Base-by-base conservation (phyloP, 176 grass and related monocot genomes). In the Dendrocalamus sinicus region DNA sequence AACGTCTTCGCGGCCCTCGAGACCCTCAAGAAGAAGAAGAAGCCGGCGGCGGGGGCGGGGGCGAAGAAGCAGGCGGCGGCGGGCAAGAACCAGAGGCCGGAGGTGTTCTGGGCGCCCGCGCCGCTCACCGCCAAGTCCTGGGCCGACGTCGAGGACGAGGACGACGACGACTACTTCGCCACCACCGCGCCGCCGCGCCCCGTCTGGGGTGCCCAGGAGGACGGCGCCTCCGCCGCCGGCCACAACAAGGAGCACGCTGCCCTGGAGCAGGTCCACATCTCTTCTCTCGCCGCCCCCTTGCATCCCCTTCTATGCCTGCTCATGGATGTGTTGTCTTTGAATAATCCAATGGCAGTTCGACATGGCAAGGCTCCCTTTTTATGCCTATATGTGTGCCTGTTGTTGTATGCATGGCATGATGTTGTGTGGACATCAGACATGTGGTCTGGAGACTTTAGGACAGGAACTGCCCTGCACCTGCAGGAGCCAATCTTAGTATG, bases 21-120 rank as follows among this genome's bases (percentile, higher is more conserved):
- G 57, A 91, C 91, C 7, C 93, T 95, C 35, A 98, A 98, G 91
- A 98, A 95, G 96, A 98, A 98, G 89, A 98, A 95, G 93, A 98
- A 93, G 80, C 66, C 6, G 6, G 73, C 20, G 51, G 28, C n/a
- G 60, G 61, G 41, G 84, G 19, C 66, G 61, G 61, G 43, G 84
- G 23, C 66, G 26, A 77, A 82, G 83, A 79, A 92, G 87, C 83
- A 86, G 64, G 47, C 60, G 11, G 5, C 14, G 85, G 89, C 23
- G 89, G 43, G 92, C 80, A 90, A 82, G 75, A 85, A 82, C 73
- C 88, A 88, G 87, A 72, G 81, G 76, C 74, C 74, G 59, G 85
- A 88, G 67, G 91, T 89, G 20, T 58, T 92, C 81, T 98, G 96
- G 96, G 82, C 90, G 26, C 90, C 90, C 48, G 75, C 91, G 11